These are phyloP conservation scores for Gigaspora rosea DNA, from an alignment of 192 early-diverging fungal genomes.

Conservation along the genomic window DNA sequence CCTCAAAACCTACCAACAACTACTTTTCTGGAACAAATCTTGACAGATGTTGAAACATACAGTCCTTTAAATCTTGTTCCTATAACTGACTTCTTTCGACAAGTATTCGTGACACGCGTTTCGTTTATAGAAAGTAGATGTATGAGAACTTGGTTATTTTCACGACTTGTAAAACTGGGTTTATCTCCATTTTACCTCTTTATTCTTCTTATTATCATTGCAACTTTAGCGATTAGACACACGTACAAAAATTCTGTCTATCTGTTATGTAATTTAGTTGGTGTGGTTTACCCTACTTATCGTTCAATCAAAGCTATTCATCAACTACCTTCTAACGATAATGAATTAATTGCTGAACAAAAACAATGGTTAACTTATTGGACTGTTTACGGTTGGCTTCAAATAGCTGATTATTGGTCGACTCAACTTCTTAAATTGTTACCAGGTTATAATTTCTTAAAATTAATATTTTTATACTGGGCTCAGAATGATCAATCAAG, in stretches of 20 bases:
- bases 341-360: slow-evolving; percentile 33
- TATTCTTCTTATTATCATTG: slow-evolving; percentile 33
- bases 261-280: slow-evolving; percentile 47
- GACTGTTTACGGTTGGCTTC: slow-evolving; percentile 58
- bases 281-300: slow-evolving; percentile 54
- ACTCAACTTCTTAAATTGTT: slow-evolving; percentile 41
- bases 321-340: slow-evolving; percentile 20
- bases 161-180: slow-evolving; percentile 38
- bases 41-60: slow-evolving; percentile 39
- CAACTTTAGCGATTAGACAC: slow-evolving; percentile 29
- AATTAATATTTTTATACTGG: slow-evolving; percentile 58
- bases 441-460: slow-evolving; percentile 55
- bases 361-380: slow-evolving; percentile 61
- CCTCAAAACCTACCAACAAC: slow-evolving; percentile 37
- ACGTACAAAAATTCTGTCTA: slow-evolving; percentile 44
- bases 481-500: slow-evolving; percentile 54
- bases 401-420: slow-evolving; percentile 57
- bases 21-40: slow-evolving; percentile 35
- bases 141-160: slow-evolving; percentile 32
- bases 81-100: slow-evolving; percentile 44
- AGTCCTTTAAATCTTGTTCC: slow-evolving; percentile 48
- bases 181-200: slow-evolving; percentile 41
- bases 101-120: slow-evolving; percentile 41
- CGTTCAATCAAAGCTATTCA: slow-evolving; percentile 50
- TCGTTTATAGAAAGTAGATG: slow-evolving; percentile 36